phyloP scores from a whole-genome alignment of 1,284 basidiomycete species.

The Malassezia brasiliensis region DNA sequence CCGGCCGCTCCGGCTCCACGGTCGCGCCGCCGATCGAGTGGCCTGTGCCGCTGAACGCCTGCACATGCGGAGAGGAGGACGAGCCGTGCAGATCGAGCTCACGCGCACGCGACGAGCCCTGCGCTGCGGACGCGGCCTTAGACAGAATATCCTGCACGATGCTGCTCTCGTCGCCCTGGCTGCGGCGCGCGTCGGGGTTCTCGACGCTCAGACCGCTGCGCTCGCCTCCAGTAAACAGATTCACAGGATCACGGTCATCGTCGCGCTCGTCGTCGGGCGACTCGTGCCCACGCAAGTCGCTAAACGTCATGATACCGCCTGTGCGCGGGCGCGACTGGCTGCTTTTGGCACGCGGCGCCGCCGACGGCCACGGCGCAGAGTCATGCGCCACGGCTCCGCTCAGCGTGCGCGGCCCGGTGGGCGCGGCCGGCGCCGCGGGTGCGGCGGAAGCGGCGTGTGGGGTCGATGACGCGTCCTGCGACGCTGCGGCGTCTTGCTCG shows the following conservation, averaged over 20 bases:
- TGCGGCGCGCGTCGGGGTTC: conserved; percentile 62
- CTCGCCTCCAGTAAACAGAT: conserved; percentile 47
- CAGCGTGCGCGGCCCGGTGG: conserved; percentile 45
- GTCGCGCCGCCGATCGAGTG: conserved; percentile 21
- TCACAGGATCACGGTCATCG: conserved; percentile 35
- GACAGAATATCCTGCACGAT: conserved; percentile 71
- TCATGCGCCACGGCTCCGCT: conserved; percentile 32
- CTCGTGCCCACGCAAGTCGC: conserved; percentile 33
- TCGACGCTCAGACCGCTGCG: conserved; percentile 77
- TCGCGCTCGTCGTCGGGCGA: conserved; percentile 28
- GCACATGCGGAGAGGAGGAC: background rate
- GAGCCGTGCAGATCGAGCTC: background rate
- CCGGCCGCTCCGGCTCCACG: conserved; percentile 19
- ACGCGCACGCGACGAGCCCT: conserved; percentile 4
- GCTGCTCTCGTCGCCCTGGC: conserved; percentile 51
- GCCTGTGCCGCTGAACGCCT: conserved; percentile 23
- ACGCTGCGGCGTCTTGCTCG: background rate
- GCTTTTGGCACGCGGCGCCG: background rate
- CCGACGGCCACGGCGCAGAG: conserved; percentile 7
- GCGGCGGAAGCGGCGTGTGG: background rate
- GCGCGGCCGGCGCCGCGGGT: background rate
- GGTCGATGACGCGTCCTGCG: conserved; percentile 10
- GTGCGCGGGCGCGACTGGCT: background rate
- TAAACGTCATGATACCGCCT: conserved; percentile 48
- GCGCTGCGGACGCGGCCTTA: conserved; percentile 60